A percentile compares a stretch with the other conserved stretches of the same genome.
phyloP scores from a whole-genome alignment of 2,329 filamentous ascomycete species.

The Myotisia sp. region DNA sequence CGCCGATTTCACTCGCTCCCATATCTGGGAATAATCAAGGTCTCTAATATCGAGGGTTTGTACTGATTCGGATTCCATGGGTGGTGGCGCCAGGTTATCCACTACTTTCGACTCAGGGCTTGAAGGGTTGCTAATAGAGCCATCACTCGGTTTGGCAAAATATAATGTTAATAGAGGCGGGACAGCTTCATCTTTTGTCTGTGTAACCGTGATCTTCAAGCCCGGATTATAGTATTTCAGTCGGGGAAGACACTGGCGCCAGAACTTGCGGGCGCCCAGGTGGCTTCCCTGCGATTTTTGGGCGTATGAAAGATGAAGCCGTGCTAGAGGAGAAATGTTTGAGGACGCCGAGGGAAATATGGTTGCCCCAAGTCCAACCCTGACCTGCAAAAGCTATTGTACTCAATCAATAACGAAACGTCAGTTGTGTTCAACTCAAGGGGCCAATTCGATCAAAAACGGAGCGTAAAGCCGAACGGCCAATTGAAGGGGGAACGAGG shows the following conservation, averaged over 20 bases:
- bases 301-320: conserved; percentile 32
- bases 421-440: too few relatives aligned
- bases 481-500: too few relatives aligned
- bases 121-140: conserved; percentile 2
- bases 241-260: conserved; percentile 64
- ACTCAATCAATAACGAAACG: not conserved
- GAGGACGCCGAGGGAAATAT: conserved; percentile 45
- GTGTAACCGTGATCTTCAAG: conserved; percentile 68
- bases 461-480: too few relatives aligned
- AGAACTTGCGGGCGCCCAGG: conserved; percentile 60
- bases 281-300: conserved; percentile 28
- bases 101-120: conserved; percentile 14
- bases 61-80: conserved; percentile 20
- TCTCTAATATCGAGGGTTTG: conserved; percentile 27
- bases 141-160: conserved; percentile 18
- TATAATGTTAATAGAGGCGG: conserved; percentile 30
- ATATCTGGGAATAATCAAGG: conserved; percentile 29
- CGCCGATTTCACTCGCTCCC: conserved; percentile 27
- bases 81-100: conserved; percentile 24
- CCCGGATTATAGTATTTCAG: conserved; percentile 91
- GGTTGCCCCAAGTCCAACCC: conserved; percentile 69
- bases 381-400: conserved; percentile 34
- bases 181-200: conserved; percentile 40
- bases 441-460: too few relatives aligned
- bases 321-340: conserved; percentile 27